Percentiles rank a stretch among this genome's conserved stretches.
Evolutionary conservation across 2,329 filamentous ascomycete genomes (phyloP).

Genomic region (Aspergillus sp.): DNA sequence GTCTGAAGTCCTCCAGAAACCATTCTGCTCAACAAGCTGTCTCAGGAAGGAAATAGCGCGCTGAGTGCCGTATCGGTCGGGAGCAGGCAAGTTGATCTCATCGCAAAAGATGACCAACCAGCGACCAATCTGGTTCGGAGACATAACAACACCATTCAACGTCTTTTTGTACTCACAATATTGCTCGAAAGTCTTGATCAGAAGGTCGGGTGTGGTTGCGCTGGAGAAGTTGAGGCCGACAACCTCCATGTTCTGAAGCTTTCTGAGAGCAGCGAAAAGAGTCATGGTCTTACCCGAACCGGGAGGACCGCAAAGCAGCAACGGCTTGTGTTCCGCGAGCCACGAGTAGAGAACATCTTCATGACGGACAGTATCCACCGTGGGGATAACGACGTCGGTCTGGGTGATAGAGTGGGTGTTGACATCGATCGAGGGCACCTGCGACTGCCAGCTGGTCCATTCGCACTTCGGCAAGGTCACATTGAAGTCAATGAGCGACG

Average conservation of each 20-base stretch:
- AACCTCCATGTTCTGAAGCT: slow-evolving; percentile 97
- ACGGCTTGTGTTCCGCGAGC: slow-evolving; percentile 96
- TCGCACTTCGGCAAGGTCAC: slow-evolving; percentile 78
- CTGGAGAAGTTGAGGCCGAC: slow-evolving; percentile 99
- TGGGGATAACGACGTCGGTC: slow-evolving; percentile 97
- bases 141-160: slow-evolving; percentile 88
- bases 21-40: slow-evolving; percentile 96
- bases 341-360: slow-evolving; percentile 99
- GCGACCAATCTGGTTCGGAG: slow-evolving; percentile 89
- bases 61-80: slow-evolving; percentile 95
- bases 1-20: slow-evolving; percentile 96
- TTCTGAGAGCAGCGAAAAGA: slow-evolving; percentile 91
- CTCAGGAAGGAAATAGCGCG: slow-evolving; percentile 94
- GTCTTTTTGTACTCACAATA: slow-evolving; percentile 99
- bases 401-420: slow-evolving; percentile 98
- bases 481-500: slow-evolving; percentile 88
- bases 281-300: slow-evolving; percentile 99
- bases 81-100: slow-evolving; percentile 96
- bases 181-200: slow-evolving; percentile 99
- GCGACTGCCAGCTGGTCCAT: slow-evolving; percentile 89
- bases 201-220: slow-evolving; percentile 90
- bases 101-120: slow-evolving; percentile 99
- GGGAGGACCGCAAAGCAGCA: slow-evolving; percentile 91
- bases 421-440: slow-evolving; percentile 90
- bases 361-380: slow-evolving; percentile 91